phyloP scores from a whole-genome alignment of 108 stramenopile species.

The Nitzschia putrida region DNA sequence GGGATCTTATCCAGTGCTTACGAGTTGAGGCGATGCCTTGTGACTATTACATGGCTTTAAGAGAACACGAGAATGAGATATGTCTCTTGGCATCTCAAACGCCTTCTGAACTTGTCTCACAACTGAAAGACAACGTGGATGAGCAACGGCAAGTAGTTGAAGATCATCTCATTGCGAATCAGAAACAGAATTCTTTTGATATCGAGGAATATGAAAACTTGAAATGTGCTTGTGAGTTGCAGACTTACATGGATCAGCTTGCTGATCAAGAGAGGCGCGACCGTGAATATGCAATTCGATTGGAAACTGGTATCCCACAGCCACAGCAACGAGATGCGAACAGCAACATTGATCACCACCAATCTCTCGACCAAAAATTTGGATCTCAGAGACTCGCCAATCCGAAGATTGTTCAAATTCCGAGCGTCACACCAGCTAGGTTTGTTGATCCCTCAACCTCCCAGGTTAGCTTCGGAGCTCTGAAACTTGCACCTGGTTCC shows the following conservation, averaged over 20 bases:
- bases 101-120: too few relatives aligned
- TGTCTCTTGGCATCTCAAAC: constrained; percentile 6
- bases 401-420: too few relatives aligned
- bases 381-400: too few relatives aligned
- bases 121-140: constrained; percentile 9
- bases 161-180: constrained; percentile 42
- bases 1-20: constrained; percentile 44
- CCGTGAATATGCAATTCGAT: not conserved
- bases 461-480: too few relatives aligned
- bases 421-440: too few relatives aligned
- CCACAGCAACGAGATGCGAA: too few relatives aligned
- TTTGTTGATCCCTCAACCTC: too few relatives aligned
- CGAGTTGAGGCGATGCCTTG: constrained; percentile 23
- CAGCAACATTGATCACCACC: too few relatives aligned
- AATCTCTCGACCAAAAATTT: too few relatives aligned
- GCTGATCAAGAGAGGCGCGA: constrained; percentile 42
- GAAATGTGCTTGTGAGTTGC: constrained; percentile 48
- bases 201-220: constrained; percentile 46
- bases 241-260: constrained; percentile 26
- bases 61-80: constrained; percentile 46
- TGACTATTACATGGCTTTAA: constrained; percentile 34
- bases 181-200: constrained; percentile 9
- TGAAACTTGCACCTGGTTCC: too few relatives aligned
- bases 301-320: too few relatives aligned
- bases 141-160: constrained; percentile 35